Conservation (phyloP, 345 rosid species). For the Brassica carinata region DNA sequence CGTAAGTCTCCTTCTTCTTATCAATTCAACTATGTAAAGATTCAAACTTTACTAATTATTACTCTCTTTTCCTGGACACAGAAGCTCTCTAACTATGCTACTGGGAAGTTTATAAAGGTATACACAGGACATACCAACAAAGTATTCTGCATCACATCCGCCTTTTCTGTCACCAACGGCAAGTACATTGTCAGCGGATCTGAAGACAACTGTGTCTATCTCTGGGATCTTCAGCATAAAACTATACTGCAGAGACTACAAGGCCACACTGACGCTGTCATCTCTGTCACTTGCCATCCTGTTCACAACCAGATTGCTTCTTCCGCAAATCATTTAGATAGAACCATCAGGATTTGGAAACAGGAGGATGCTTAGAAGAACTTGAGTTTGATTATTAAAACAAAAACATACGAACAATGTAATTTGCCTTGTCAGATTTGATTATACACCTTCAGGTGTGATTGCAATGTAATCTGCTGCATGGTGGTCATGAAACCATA, state of each 20-base stretch:
- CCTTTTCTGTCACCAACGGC: slow-evolving; percentile 95
- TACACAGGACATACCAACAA: slow-evolving; percentile 85
- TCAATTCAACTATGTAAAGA: too few relatives aligned
- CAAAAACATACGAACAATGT: background rate
- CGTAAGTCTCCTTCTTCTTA: slow-evolving; percentile 45
- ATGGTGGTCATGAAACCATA: background rate
- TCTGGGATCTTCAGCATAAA: slow-evolving; percentile 94
- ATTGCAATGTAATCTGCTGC: background rate
- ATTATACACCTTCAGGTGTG: background rate
- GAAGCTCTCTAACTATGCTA: slow-evolving; percentile 88
- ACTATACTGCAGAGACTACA: slow-evolving; percentile 81
- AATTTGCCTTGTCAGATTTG: background rate
- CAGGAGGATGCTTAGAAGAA: slow-evolving; percentile 47
- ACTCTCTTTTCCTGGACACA: background rate
- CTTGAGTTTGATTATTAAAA: background rate
- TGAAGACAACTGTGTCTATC: slow-evolving; percentile 81
- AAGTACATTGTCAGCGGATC: slow-evolving; percentile 96
- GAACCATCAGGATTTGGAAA: slow-evolving; percentile 77
- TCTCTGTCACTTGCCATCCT: slow-evolving; percentile 89
- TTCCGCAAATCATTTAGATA: slow-evolving; percentile 75
- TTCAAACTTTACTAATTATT: background rate
- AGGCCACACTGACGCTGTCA: slow-evolving; percentile 81
- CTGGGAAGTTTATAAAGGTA: slow-evolving; percentile 82
- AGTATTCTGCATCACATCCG: slow-evolving; percentile 74
- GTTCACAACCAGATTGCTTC: slow-evolving; percentile 78